Evolutionary conservation across 2,329 filamentous ascomycete genomes (phyloP), one percentile per base, ranked within the genome.

Genomic region (Grosmannia clavigera): DNA sequence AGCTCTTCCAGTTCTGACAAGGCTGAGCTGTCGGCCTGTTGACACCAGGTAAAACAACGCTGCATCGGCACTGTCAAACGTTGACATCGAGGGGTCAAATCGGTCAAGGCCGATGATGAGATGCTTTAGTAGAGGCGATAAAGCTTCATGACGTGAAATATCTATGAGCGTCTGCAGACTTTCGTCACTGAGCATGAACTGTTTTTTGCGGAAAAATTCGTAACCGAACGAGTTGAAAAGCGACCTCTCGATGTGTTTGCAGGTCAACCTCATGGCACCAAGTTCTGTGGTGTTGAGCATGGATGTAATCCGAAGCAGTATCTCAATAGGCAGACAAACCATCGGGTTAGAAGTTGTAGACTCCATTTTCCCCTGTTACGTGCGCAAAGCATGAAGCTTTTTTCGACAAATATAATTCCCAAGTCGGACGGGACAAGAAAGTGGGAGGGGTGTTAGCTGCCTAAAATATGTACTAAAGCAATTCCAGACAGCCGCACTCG

Each of bases 131-230:
- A 70, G 67, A 0, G 66, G 62, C 0, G 71, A 71, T 19, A 82
- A 63, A 0, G 73, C 72, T 22, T 72, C 75, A 60, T 75, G 73
- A 4, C 66, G 66, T n/a, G 80, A 76, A 43, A 83, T 81, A 66
- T 79, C 72, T 68, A 79, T 63, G 12, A 86, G 72, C 0, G 78
- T 73, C 58, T 79, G 74, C 11, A 86, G 71, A 65, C 83, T 86
- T 64, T 75, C 70, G 40, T 80, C 72, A 1, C 78, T 78, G 59
- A 86, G 67, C 79, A 85, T 84, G 70, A 87, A 88, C 66, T 87
- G 83, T 66, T 80, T 81, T 68, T 82, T 83, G 57, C 73, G 75
- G 70, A 88, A 88, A 73, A 85, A 88, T 63, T 86, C 83, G 29
- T 73, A 73, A 33, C 78, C 74, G 65, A 87, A 87, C 40, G 73